Conservation (phyloP, 2,329 filamentous ascomycete species). For the Eurotiales sp. region DNA sequence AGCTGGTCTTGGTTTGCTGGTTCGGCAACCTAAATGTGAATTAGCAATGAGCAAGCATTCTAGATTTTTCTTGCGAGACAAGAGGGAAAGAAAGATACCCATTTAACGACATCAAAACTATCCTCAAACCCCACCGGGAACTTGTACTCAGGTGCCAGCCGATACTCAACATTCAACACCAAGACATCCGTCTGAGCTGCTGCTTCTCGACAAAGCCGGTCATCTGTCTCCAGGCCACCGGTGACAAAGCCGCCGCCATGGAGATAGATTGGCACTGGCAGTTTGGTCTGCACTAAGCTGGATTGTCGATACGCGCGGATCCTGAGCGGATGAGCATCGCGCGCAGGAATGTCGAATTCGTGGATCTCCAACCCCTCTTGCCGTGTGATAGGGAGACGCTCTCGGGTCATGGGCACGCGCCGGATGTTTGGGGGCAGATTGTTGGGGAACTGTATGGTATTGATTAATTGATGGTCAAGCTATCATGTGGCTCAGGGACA, state of each 20-base stretch:
- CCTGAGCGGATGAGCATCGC: conserved; percentile 14
- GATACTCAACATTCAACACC: conserved; percentile 50
- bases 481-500: conserved; percentile 4
- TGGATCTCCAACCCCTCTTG: conserved; percentile 15
- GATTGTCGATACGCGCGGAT: conserved; percentile 16
- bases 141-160: conserved; percentile 49
- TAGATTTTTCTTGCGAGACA: no score
- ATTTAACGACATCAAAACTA: conserved; percentile 44
- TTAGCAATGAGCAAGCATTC: no score
- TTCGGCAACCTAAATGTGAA: background rate
- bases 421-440: conserved; percentile 16
- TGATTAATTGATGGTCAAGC: no score
- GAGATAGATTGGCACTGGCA: conserved; percentile 18
- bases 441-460: conserved; percentile 14
- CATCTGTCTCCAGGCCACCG: conserved; percentile 43
- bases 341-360: conserved; percentile 17
- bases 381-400: conserved; percentile 13
- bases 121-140: conserved; percentile 51
- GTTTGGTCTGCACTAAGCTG: background rate
- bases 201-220: conserved; percentile 40
- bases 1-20: conserved; percentile 25
- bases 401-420: conserved; percentile 12
- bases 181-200: conserved; percentile 35
- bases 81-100: conserved; percentile 25
- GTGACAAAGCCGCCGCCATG: conserved; percentile 47